phyloP scores from a whole-genome alignment of 805 yeast genomes.

The Metschnikowia lunata region DNA sequence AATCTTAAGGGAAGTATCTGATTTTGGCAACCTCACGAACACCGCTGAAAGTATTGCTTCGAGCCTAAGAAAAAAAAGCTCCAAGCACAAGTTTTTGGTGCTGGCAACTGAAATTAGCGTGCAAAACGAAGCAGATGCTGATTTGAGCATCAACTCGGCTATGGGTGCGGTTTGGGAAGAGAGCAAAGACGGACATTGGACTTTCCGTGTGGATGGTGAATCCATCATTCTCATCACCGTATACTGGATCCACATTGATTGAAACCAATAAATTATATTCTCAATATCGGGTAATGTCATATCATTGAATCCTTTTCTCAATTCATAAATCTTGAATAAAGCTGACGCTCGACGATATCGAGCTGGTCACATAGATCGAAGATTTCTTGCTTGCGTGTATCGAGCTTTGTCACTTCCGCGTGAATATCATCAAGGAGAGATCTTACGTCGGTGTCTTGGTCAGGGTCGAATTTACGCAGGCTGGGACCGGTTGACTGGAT shows the following conservation, averaged over 20 bases:
- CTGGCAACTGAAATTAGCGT: constrained; percentile 35
- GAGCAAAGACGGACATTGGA: constrained; percentile 50
- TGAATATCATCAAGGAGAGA: neutral
- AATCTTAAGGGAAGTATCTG: constrained; percentile 1
- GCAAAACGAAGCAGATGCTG: constrained; percentile 15
- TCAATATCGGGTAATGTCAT: neutral
- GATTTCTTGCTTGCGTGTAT: constrained; percentile 2
- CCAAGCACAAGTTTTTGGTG: constrained; percentile 54
- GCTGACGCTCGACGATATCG: constrained; percentile 11
- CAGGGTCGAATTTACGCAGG: constrained; percentile 12
- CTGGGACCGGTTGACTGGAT: neutral
- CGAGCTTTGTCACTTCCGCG: neutral
- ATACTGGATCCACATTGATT: constrained; percentile 15
- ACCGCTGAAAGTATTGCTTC: constrained; percentile 31
- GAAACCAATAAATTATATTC: neutral
- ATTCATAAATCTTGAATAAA: constrained; percentile 1
- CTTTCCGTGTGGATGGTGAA: constrained; percentile 26
- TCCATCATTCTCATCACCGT: constrained; percentile 20
- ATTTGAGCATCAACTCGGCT: constrained; percentile 26
- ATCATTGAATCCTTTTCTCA: neutral
- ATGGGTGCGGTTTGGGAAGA: constrained; percentile 58
- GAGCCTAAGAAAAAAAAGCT: constrained; percentile 40
- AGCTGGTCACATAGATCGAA: constrained; percentile 13
- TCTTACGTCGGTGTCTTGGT: constrained; percentile 11
- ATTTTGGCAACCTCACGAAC: constrained; percentile 15